A percentile compares a stretch with the other conserved stretches of the same genome.
Evolutionary conservation across 2,329 filamentous ascomycete species (phyloP).

Genomic region (Fusarium compactum): DNA sequence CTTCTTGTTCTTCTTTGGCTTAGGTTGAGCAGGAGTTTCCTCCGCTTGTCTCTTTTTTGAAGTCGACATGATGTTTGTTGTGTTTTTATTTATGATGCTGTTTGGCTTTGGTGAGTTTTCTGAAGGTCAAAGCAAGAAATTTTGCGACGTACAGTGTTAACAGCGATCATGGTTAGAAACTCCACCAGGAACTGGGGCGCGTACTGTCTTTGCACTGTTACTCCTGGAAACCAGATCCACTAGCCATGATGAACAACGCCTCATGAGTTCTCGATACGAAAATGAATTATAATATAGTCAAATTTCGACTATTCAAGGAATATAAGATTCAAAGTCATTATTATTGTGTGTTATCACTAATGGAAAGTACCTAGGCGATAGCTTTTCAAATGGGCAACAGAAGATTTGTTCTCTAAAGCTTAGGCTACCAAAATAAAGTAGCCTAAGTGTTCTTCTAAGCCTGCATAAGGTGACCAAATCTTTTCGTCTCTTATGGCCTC

Average conservation of each 20-base stretch:
- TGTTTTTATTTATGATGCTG: conserved; percentile 10
- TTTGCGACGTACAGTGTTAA: conserved; percentile 42
- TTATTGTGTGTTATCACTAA: not conserved
- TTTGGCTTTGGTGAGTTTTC: conserved; percentile 23
- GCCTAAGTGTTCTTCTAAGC: not conserved
- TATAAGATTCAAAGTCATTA: not conserved
- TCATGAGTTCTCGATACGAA: conserved; percentile 22
- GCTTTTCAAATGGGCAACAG: not conserved
- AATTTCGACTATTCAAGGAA: not conserved
- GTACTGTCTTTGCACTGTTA: conserved; percentile 36
- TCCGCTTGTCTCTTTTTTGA: conserved; percentile 69
- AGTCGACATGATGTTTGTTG: conserved; percentile 53
- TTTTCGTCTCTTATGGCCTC: not conserved
- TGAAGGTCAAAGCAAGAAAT: conserved; percentile 38
- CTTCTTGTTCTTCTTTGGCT: conserved; percentile 62
- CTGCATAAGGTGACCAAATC: not conserved
- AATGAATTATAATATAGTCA: not conserved
- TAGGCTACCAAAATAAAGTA: not conserved
- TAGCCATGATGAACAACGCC: conserved; percentile 17
- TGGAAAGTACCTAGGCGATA: not conserved
- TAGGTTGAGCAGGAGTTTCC: conserved; percentile 55
- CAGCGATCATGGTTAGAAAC: conserved; percentile 4
- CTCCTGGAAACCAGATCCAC: conserved; percentile 14
- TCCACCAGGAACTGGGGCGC: rapidly evolving
- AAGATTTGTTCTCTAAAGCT: not conserved